These are phyloP conservation scores for Anisodus tanguticus DNA, from an alignment of 257 asterid species.

Conservation along the genomic window DNA sequence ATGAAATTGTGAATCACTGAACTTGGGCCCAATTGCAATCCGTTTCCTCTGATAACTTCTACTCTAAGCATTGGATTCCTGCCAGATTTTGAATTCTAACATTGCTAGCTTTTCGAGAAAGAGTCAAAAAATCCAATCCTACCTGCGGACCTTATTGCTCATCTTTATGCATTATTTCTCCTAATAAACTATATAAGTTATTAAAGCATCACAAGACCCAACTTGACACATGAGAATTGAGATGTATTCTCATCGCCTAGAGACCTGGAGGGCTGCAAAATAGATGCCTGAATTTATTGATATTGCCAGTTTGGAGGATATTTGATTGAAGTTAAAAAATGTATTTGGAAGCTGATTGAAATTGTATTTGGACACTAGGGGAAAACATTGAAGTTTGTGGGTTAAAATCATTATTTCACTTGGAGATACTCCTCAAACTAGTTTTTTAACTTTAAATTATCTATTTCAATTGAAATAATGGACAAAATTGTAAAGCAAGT, in stretches of 20 bases:
- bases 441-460: background rate
- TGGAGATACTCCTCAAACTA: background rate
- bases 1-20: background rate
- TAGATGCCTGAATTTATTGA: background rate
- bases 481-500: background rate
- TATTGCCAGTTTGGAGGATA: background rate
- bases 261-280: background rate
- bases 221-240: background rate
- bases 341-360: background rate
- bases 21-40: slow-evolving; percentile 9
- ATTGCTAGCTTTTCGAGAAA: background rate
- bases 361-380: background rate
- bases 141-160: background rate
- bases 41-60: background rate
- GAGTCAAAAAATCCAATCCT: background rate
- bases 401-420: background rate
- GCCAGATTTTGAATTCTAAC: background rate
- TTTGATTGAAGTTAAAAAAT: background rate
- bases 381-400: background rate
- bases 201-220: background rate
- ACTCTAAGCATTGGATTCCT: background rate
- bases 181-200: background rate
- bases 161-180: slow-evolving; percentile 7
- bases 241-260: background rate
- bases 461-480: background rate